A percentile compares a stretch with the other conserved stretches of the same genome.
Conservation (phyloP, 192 early-diverging fungal species). For the Coemansia sp. region DNA sequence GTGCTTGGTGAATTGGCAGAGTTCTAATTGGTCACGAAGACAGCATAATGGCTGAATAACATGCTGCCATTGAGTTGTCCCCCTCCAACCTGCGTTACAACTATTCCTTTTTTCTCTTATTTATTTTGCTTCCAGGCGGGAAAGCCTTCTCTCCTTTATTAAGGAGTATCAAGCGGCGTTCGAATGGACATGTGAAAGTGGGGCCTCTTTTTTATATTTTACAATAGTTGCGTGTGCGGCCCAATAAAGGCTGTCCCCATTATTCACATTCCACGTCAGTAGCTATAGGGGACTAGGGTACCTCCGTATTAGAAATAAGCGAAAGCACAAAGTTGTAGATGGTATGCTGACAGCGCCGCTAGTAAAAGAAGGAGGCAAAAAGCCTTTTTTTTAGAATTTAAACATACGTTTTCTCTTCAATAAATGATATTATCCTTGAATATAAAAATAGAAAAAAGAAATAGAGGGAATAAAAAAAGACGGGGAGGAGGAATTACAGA, state of each 20-base stretch:
- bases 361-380: too few relatives aligned
- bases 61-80: slow-evolving; percentile 4
- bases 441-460: neutral
- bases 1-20: neutral
- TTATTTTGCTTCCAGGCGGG: neutral
- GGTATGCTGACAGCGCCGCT: too few relatives aligned
- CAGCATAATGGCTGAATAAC: slow-evolving; percentile 11
- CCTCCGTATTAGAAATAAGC: too few relatives aligned
- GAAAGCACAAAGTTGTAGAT: too few relatives aligned
- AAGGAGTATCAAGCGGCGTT: neutral
- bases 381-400: neutral
- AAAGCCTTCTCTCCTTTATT: neutral
- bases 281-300: neutral
- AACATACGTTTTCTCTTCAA: neutral
- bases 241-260: neutral
- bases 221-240: neutral
- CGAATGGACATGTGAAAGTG: neutral
- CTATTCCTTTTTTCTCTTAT: neutral
- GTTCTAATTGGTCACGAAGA: slow-evolving; percentile 7
- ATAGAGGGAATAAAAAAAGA: neutral
- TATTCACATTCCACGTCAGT: neutral
- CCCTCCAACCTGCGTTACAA: neutral
- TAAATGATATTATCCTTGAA: neutral
- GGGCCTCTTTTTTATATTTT: neutral
- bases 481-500: neutral